Evolutionary conservation across 768 basidiomycete species (phyloP), one percentile per base, ranked within the genome.

Genomic region (Pisolithus sp.): DNA sequence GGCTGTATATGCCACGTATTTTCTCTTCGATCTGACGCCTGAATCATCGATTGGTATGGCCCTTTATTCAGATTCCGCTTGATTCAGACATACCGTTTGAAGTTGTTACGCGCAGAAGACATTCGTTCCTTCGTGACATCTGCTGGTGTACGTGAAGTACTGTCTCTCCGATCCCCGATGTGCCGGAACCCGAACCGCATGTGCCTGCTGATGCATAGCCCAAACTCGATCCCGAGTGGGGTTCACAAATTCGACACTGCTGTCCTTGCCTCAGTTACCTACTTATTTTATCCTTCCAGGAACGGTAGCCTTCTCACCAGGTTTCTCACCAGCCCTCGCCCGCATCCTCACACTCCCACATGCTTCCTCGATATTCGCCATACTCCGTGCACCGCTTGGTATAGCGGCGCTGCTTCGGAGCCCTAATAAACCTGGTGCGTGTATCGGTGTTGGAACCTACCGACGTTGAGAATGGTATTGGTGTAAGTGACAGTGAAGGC

Each of bases 361-460:
- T 9, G 52, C 58, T 7, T 47, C 54, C 12, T 51, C 45, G 13
- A 28, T 50, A 1, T 9, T 48, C 36, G 50, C 47, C 17, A 20
- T 39, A 5, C 45, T 62, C 34, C 44, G 38, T 18, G 47, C 50
- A 8, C 63, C 50, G 30, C 53, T 78, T 41, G 77, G 77, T 56
- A 71, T 78, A 62, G 70, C 70, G 8, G 58, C 73, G 41, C 68
- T 78, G 20, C 69, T 78, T 39, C 68, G 61, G 24, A 45, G 49
- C 2, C 75, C 76, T 1, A 67, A 70, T 40, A 77, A 78, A 59
- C 59, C n/a, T 78, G 17, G 56, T 64, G 12, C 57, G 42, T 26
- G 65, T 59, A 46, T 48, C 60, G 18, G 57, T 62, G 8, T 63
- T 73, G 60, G 64, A 15, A 23, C 21, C 21, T 18, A 31, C 8